Conservation (phyloP, 2,329 filamentous ascomycete genomes). For the Penicillium sp. region DNA sequence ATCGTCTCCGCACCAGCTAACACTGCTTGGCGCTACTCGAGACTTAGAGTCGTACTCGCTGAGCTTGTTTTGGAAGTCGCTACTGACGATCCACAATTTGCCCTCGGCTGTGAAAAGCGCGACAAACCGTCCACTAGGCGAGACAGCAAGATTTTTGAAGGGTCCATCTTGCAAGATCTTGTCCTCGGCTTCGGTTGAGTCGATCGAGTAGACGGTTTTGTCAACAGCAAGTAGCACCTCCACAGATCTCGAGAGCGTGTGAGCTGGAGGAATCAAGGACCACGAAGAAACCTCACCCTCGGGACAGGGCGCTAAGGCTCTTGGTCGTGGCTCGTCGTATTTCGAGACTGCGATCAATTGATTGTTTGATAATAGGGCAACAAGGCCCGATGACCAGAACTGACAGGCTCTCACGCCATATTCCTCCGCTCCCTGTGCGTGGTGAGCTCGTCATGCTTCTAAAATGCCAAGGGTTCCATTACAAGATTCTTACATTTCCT, state of each 20-base stretch:
- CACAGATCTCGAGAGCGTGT: conserved; percentile 85
- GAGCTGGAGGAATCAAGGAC: conserved; percentile 79
- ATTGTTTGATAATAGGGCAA: conserved; percentile 85
- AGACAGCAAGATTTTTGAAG: conserved; percentile 84
- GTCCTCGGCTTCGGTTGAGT: conserved; percentile 86
- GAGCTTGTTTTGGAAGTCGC: conserved; percentile 86
- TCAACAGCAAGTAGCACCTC: conserved; percentile 84
- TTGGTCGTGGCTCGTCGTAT: conserved; percentile 86
- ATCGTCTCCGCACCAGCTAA: conserved; percentile 96
- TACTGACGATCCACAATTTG: conserved; percentile 85
- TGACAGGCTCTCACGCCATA: conserved; percentile 80
- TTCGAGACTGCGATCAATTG: conserved; percentile 77
- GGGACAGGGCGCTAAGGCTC: conserved; percentile 68
- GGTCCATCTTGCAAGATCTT: conserved; percentile 85
- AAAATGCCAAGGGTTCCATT: too few relatives aligned
- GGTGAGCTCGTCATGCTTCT: conserved; percentile 10
- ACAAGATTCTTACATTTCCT: conserved; percentile 56
- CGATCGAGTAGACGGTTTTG: conserved; percentile 77
- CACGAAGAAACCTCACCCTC: conserved; percentile 78
- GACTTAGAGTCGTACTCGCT: conserved; percentile 88
- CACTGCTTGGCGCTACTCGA: conserved; percentile 74
- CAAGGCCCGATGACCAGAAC: conserved; percentile 90
- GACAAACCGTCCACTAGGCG: conserved; percentile 81
- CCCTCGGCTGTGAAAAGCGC: conserved; percentile 81
- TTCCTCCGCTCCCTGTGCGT: conserved; percentile 66